These are phyloP conservation scores for Penicillium simplicissimum DNA, from an alignment of 495 filamentous ascomycete genomes.

Conservation along the genomic window DNA sequence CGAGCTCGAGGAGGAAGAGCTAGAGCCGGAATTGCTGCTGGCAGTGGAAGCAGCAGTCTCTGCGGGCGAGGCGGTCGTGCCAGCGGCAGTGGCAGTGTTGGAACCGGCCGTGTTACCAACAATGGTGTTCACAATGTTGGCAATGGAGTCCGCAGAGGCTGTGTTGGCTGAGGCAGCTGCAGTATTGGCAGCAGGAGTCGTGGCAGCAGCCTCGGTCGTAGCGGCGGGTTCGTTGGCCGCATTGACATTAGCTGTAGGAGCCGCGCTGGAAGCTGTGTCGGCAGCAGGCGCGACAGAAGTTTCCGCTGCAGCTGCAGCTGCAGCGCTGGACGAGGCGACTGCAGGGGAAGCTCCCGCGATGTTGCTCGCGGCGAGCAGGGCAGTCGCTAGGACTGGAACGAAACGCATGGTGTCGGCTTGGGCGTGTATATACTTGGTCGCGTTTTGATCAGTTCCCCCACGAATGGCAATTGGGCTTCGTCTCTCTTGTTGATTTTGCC, in stretches of 20 bases:
- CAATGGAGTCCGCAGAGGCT: not conserved
- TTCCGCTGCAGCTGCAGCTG: not conserved
- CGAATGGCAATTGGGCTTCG: slow-evolving; percentile 21
- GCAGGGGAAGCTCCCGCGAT: slow-evolving; percentile 25
- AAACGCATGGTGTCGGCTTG: slow-evolving; percentile 28
- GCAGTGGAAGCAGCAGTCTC: slow-evolving; percentile 8
- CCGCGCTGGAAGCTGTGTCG: not conserved
- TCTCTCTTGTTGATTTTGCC: slow-evolving; percentile 7
- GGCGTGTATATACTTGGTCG: slow-evolving; percentile 4
- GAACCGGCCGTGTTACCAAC: slow-evolving; percentile 13
- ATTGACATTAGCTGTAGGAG: slow-evolving; percentile 9
- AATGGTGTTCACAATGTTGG: slow-evolving; percentile 9
- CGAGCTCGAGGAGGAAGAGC: not conserved
- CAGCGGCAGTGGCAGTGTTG: slow-evolving; percentile 9
- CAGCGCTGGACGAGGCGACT: slow-evolving; percentile 5
- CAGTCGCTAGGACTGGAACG: slow-evolving; percentile 29
- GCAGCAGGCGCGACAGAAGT: slow-evolving; percentile 2
- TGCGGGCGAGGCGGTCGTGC: slow-evolving; percentile 9
- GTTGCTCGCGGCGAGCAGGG: slow-evolving; percentile 24
- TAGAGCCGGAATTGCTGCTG: slow-evolving; percentile 8
- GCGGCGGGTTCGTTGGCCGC: not conserved
- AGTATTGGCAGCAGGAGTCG: not conserved
- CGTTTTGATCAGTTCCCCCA: slow-evolving; percentile 13
- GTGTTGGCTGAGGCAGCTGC: not conserved
- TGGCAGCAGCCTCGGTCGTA: slow-evolving; percentile 6